Base-by-base conservation (phyloP, 2,329 filamentous ascomycete genomes). In the Graphiopsis chlorocephala region DNA sequence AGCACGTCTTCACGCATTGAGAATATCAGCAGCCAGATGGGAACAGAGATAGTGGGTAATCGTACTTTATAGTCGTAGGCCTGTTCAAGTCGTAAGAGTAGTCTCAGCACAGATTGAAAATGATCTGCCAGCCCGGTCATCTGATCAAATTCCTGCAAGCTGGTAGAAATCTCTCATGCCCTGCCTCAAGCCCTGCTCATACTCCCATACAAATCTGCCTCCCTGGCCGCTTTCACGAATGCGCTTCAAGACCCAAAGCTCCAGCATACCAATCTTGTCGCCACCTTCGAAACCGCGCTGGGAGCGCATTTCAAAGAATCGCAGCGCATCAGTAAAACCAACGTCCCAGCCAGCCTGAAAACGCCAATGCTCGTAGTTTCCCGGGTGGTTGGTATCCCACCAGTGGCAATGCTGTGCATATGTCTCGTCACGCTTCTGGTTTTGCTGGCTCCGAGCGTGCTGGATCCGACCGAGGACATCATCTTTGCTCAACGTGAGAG, bases 221-320 rank as follows among this genome's bases (percentile, higher is more conserved):
- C 76, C 75, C 67, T 82, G 79, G 2, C 81, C 82, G 64, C 78
- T 80, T 67, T 87, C 84, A 33, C 78, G 69, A 47, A 87, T 73
- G 35, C 85, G 79, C 74, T 85, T 86, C 71, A 83, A 74, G 15
- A 82, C 73, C 85, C 86, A 88, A n/a, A 86, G 68, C 65, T 88
- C 85, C 47, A 85, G 66, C 72, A 81, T 83, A 8, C 85, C 85
- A 73, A 88, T 85, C 70, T 77, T 82, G 71, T 86, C 84, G 7
- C 76, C 82, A 1, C 78, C 79, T 4, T 72, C 71, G 20, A 80
- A 63, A 2, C 71, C 69, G 1, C 73, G 71, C 52, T 77, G 71
- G 48, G 72, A 72, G 35, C 78, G 76, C 67, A 78, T 77, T 2
- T 77, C 75, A 65, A 85, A 86, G 71, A 88, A 87, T 0, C 71